Base-by-base conservation (phyloP, 1,139 yeast species). In the Kluyveromyces marxianus region DNA sequence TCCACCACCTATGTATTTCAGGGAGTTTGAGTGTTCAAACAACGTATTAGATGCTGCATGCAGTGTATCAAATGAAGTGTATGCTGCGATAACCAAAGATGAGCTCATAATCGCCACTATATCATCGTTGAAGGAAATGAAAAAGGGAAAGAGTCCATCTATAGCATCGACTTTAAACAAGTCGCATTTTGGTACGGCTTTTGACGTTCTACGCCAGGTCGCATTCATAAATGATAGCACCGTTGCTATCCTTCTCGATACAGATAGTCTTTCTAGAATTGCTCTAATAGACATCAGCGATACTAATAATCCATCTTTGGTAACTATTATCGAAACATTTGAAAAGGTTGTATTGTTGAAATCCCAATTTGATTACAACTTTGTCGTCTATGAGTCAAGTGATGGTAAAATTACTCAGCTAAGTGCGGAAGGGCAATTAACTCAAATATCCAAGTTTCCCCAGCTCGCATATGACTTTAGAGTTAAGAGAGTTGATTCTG, bases 1-100 rank as follows among this genome's bases (percentile, higher is more conserved):
- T 4, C 99, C 99, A 3, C 99, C 99, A 1, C 99, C 99, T 37
- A 79, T 87, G 60, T 75, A 88, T 36, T 84, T 75, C 62, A 74
- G 95, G 50, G 86, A 81, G 42, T 65, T 84, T 41, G 75, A 74
- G 14, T 67, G 81, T 7, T 70, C 69, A 6, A 70, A 66, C 2
- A 75, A 77, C 46, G 79, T 89, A 8, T 66, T 73, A 26, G 88
- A 83, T 57, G 75, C 78, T 46, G 83, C 95, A 0, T 76, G 82
- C 2, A 77, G 82, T 50, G 66, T 72, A 39, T 69, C 79, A n/a
- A 86, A 84, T 61, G 75, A 74, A 44, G 57, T 63, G 4, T 74
- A 76, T 56, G 95, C 87, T 0, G 73, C 78, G 1, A 62, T 83
- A 35, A 73, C 83, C 0, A 72, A 76, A 39, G 58, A 65, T 27